phyloP scores from a whole-genome alignment of 2,329 filamentous ascomycete species.

The Nemania bipapillata region DNA sequence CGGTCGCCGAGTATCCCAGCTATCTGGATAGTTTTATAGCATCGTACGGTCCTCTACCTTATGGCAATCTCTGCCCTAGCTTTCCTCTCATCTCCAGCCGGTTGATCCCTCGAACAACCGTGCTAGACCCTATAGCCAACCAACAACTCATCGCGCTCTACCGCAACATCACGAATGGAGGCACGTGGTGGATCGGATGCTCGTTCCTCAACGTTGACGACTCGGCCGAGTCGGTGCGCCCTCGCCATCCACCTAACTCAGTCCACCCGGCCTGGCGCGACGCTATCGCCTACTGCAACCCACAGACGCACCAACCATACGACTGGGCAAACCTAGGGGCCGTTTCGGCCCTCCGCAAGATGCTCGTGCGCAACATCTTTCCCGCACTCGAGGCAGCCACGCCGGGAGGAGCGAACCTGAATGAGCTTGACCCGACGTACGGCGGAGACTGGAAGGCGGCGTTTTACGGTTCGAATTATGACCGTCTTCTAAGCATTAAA shows the following conservation, averaged over 20 bases:
- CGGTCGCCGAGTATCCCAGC: neutral
- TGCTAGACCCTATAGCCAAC: neutral
- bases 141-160: neutral
- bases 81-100: neutral
- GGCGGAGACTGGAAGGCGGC: slow-evolving; percentile 10
- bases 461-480: slow-evolving; percentile 3
- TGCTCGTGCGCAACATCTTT: neutral
- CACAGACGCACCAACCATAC: slow-evolving; percentile 20
- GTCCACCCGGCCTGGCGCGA: slow-evolving; percentile 2
- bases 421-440: slow-evolving; percentile 2
- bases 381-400: neutral
- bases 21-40: neutral
- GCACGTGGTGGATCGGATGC: neutral
- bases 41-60: neutral
- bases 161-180: neutral
- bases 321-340: slow-evolving; percentile 17
- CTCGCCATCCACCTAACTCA: neutral
- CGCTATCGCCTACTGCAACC: neutral
- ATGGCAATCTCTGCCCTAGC: neutral
- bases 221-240: neutral
- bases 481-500: neutral
- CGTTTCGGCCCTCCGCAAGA: slow-evolving; percentile 13
- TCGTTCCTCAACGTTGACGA: neutral
- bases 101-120: neutral
- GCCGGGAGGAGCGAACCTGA: slow-evolving; percentile 3